Base-by-base conservation (phyloP, 352 stramenopile species). In the Thalassiosira livingstoniorum region DNA sequence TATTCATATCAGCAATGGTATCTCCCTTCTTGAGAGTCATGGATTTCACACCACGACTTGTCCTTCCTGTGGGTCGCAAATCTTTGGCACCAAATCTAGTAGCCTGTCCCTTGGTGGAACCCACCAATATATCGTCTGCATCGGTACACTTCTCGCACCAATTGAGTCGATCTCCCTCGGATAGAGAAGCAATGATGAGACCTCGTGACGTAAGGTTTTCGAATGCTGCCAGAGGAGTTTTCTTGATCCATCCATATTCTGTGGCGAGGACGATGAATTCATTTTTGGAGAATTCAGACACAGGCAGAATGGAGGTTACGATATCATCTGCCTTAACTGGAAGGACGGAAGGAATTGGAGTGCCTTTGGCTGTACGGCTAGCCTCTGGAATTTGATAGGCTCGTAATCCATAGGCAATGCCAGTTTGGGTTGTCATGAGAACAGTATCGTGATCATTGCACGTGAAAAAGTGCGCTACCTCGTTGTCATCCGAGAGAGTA, bases 371-470 rank as follows among this genome's bases (percentile, higher is more conserved):
- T 15, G 86, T 95, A 2, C 93, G 80, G 29, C 87, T 88, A 25
- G 80, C 91, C 34, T 85, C 85, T 21, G 94, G 94, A 43, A 96
- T 78, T 75, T 96, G 90, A 81, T 96, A 97, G 4, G 91, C 94
- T 68, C 90, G 75, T 21, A 97, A 74, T 23, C 92, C 93, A 82
- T 93, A 96, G 13, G 92, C 92, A 75, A 97, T 87, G 5, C 92
- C 94, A 64, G 76, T 92, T 72, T 95, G 88, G 5, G 91, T 93
- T n/a, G 94, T 92, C 89, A 96, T 96, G 0, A 97, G 69, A 13
- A 97, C 66, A 1, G 88, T 95, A 80, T 97, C 93, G 71, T 97
- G 93, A 77, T 96, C 93, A 73, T 96, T 94, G 67, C 92, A 96
- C 11, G 90, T 92, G 55, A 96, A 94, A 63, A 90, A 93, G 64